Base-by-base conservation (phyloP, 1,284 basidiomycete species). In the Flammula alnicola region DNA sequence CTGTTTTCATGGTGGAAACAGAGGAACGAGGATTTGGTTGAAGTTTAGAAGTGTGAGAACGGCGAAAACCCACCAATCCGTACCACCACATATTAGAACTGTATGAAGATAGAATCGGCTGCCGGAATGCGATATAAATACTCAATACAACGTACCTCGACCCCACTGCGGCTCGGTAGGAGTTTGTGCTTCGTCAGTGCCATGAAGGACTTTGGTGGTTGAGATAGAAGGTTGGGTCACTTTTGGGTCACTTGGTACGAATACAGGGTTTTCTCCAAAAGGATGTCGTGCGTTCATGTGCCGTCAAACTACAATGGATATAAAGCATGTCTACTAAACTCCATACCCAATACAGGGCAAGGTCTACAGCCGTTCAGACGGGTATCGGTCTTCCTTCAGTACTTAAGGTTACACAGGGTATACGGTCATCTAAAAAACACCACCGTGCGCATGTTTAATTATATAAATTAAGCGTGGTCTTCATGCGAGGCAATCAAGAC, bases 31-130 rank as follows among this genome's bases (percentile, higher is more conserved):
- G 33, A 46, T 48, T 59, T 49, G 52, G 56, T 55, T 51, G 44
- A 38, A 47, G 50, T 58, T 47, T 40, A 30, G 26, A 44, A 50
- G 58, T 57, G 62, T 67, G 64, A 65, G 66, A 65, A 63, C 44
- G 47, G 53, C 54, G 46, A 56, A 54, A 51, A 73, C 80, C 61
- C 69, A 88, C 91, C 91, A 93, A 72, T 93, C 91, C 36, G 88
- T 92, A 49, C 91, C 91, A 39, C 91, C 91, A 57, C 85, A 88
- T 56, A 93, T 84, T 57, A 93, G 69, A 43, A 93, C 91, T 92
- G 51, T 8, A 40, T 17, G 40, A 52, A 46, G 37, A 52, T 44
- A 41, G 36, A 48, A 51, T 59, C 49, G 59, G 57, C 44, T 47
- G 45, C 41, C 39, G 52, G 44, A 36, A 43, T 49, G 51, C 27